Percentiles rank a stretch among this genome's conserved stretches.
Evolutionary conservation across 2,329 filamentous ascomycete genomes (phyloP).

Genomic region (Cordyceps tenuipes): DNA sequence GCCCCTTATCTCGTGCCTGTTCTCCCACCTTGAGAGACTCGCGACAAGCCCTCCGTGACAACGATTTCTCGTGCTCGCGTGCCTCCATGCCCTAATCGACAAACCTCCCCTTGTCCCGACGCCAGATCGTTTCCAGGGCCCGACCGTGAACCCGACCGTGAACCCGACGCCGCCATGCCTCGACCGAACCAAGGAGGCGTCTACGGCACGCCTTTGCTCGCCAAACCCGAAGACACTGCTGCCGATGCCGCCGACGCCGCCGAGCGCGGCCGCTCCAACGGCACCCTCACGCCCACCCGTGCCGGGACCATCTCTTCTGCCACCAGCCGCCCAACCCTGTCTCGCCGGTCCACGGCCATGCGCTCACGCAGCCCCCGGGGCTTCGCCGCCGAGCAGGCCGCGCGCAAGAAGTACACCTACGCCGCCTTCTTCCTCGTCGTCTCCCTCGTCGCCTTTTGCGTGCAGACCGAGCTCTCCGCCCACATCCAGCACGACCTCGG

Average conservation of each 20-base stretch:
- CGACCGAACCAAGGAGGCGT: conserved; percentile 39
- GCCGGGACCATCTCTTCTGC: conserved; percentile 20
- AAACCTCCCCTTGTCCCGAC: background rate
- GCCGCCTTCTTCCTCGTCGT: conserved; percentile 76
- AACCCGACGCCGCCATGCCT: conserved; percentile 26
- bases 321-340: conserved; percentile 21
- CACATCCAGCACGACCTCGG: conserved; percentile 87
- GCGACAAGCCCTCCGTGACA: background rate
- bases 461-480: conserved; percentile 92
- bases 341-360: conserved; percentile 52
- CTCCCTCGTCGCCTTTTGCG: conserved; percentile 78
- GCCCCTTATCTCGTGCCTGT: background rate
- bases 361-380: conserved; percentile 66
- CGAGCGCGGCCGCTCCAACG: conserved; percentile 20
- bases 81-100: background rate
- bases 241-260: conserved; percentile 17
- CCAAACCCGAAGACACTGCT: conserved; percentile 22
- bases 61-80: background rate
- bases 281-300: conserved; percentile 17
- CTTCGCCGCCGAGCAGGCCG: conserved; percentile 33
- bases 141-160: background rate
- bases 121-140: background rate
- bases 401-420: conserved; percentile 76
- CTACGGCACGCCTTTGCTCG: conserved; percentile 33
- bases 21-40: background rate